Evolutionary conservation across 148 eudicot species (phyloP), one percentile per base, ranked within the genome.

Genomic region (Fagopyrum homotropicum): DNA sequence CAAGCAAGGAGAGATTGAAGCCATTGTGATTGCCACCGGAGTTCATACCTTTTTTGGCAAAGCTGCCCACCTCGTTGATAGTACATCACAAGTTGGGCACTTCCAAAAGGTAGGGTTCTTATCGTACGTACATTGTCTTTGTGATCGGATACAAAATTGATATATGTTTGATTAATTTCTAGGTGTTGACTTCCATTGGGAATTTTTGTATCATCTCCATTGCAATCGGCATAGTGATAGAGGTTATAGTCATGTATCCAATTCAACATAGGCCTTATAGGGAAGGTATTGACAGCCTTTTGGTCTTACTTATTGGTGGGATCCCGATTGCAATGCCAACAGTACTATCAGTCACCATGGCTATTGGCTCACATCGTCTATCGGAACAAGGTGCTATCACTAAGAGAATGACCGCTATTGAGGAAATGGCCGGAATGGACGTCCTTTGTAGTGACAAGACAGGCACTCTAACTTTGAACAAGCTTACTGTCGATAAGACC

Each of bases 361-460:
- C 87, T 43, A 84, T 84, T 78, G 87, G 87, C 52, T 84, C 87
- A 16, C 87, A 84, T 50, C 80, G 87, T 11, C 73, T 84, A 47
- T 79, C 87, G 12, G 83, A 82, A 72, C 87, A 84, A 78, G 87
- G 88, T 0, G 88, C 88, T 35, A 84, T 84, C 80, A 84, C 85
- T 45, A 84, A 84, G 56, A 75, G 87, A 78, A 84, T 84, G 87
- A 84, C 87, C 14, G 83, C 85, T 11, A 84, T 84, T n/a, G 86
- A 83, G 48, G 86, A 83, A 71, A 81, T 83, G 86, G 86, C 86
- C 6, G 86, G 86, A 8, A 81, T 84, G 87, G 87, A 82, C 72
- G 87, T 84, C 12, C 87, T 84, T 59, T 84, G 87, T 79, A 84
- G 87, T 75, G 85, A 84, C 66, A 82, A 84, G 74, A 84, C 87